A percentile compares a stretch with the other conserved stretches of the same genome.
Conservation (phyloP, 1,139 yeast genomes). For the Nematodospora anomalae region DNA sequence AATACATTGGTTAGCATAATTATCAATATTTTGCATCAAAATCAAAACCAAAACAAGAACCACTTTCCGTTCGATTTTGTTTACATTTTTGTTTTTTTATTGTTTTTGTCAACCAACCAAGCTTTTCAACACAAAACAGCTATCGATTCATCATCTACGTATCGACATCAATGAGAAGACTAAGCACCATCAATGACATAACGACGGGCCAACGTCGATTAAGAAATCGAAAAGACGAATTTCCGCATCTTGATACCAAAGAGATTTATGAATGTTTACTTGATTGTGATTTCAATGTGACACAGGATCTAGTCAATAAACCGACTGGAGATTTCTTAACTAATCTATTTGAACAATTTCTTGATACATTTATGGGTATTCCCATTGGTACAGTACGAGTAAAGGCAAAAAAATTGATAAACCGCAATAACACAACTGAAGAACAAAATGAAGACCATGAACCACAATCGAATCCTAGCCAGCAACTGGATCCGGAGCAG, state of each 20-base stretch:
- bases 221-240: slow-evolving; percentile 32
- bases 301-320: slow-evolving; percentile 60
- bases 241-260: slow-evolving; percentile 65
- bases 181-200: slow-evolving; percentile 8
- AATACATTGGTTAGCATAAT: no score
- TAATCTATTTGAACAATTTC: slow-evolving; percentile 65
- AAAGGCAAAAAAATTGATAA: slow-evolving; percentile 11
- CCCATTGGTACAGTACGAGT: slow-evolving; percentile 45
- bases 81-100: no score
- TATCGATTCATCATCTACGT: no score
- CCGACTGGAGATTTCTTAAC: slow-evolving; percentile 69
- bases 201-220: slow-evolving; percentile 5
- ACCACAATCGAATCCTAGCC: slow-evolving; percentile 7
- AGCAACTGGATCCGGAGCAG: slow-evolving; percentile 10
- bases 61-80: no score
- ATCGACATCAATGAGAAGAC: slow-evolving; percentile 6
- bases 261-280: slow-evolving; percentile 66
- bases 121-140: no score
- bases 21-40: no score
- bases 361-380: slow-evolving; percentile 68
- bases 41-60: no score
- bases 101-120: no score
- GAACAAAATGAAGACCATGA: slow-evolving; percentile 11
- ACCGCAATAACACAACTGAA: not conserved
- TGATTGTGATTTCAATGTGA: slow-evolving; percentile 61